Conservation (phyloP, 192 early-diverging fungal genomes). For the Umbelopsis sp. region DNA sequence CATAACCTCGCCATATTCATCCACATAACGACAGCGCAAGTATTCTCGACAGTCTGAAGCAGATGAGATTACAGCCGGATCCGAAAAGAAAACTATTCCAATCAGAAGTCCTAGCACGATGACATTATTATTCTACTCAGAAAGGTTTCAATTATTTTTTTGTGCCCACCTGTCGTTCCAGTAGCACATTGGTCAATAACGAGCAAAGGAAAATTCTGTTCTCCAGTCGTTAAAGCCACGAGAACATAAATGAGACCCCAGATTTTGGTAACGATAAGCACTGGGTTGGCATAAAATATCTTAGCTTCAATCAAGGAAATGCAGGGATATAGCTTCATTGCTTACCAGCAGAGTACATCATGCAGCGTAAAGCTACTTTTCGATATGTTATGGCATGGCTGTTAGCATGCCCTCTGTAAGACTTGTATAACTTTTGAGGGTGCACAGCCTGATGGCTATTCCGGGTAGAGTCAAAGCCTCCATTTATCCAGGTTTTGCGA, state of each 20-base stretch:
- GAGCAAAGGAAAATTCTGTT: not conserved
- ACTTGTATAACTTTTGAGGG: not conserved
- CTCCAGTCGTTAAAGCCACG: not conserved
- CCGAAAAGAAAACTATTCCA: not conserved
- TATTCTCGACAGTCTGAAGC: not conserved
- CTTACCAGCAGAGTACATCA: constrained; percentile 12
- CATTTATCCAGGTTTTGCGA: not conserved
- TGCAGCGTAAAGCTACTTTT: constrained; percentile 3
- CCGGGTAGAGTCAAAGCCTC: not conserved
- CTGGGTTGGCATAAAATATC: not conserved
- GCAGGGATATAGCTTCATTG: too few species aligned
- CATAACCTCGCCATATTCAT: not conserved
- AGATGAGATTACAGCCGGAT: not conserved
- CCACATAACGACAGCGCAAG: not conserved
- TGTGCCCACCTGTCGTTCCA: not conserved
- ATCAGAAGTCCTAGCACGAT: not conserved
- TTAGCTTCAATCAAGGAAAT: not conserved
- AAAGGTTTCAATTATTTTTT: not conserved
- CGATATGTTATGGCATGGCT: not conserved
- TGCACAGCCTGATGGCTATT: not conserved
- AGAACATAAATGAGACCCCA: constrained; percentile 1
- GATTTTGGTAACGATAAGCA: not conserved
- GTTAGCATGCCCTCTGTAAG: not conserved
- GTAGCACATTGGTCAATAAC: not conserved
- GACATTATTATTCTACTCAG: not conserved